phyloP scores from a whole-genome alignment of 805 yeast genomes.

The Candida vaughaniae region DNA sequence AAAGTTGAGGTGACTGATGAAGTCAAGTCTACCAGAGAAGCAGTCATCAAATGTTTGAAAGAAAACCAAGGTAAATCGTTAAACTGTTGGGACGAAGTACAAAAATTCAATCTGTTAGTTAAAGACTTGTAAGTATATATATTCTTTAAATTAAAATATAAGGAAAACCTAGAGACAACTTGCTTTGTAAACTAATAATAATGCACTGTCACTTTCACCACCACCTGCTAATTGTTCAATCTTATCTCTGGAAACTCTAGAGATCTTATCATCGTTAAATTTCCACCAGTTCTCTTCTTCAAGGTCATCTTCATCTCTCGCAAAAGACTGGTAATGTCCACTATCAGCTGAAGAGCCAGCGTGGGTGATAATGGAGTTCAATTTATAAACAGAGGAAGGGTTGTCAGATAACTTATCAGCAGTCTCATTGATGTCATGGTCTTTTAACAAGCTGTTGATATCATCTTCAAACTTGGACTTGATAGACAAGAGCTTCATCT shows the following conservation, averaged over 20 bases:
- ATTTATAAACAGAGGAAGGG: slow-evolving; percentile 83
- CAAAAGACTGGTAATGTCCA: slow-evolving; percentile 94
- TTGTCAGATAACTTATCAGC: slow-evolving; percentile 59
- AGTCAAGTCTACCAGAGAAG: slow-evolving; percentile 45
- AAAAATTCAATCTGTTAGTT: slow-evolving; percentile 62
- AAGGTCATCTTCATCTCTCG: slow-evolving; percentile 63
- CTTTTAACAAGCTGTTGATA: slow-evolving; percentile 43
- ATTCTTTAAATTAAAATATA: neutral
- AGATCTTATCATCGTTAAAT: slow-evolving; percentile 90
- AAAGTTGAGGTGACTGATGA: slow-evolving; percentile 35
- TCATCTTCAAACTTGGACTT: slow-evolving; percentile 52
- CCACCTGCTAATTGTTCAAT: slow-evolving; percentile 92
- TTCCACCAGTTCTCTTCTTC: slow-evolving; percentile 86
- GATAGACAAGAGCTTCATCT: slow-evolving; percentile 47
- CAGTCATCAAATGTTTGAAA: slow-evolving; percentile 59
- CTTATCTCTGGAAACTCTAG: slow-evolving; percentile 72
- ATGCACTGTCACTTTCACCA: slow-evolving; percentile 95
- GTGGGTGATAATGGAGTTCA: slow-evolving; percentile 84
- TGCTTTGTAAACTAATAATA: slow-evolving; percentile 82
- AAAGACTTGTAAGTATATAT: slow-evolving; percentile 44
- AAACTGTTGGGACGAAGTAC: slow-evolving; percentile 81
- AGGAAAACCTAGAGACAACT: slow-evolving; percentile 49
- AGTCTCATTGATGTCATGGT: slow-evolving; percentile 18
- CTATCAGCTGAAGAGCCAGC: slow-evolving; percentile 95
- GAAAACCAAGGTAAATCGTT: slow-evolving; percentile 63